phyloP scores from a whole-genome alignment of 805 yeast species.

The Scheffersomyces coipomensis region DNA sequence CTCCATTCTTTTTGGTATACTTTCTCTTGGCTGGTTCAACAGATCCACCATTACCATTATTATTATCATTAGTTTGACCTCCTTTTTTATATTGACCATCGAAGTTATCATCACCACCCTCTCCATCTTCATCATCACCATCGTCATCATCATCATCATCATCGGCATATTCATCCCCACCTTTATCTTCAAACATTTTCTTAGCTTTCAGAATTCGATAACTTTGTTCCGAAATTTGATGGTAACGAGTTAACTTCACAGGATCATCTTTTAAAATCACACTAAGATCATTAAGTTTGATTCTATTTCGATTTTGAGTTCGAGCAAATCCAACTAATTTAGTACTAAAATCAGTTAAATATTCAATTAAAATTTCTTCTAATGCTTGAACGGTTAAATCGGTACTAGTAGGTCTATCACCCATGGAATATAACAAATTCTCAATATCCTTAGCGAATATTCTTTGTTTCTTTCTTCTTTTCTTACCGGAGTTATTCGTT shows the following conservation, averaged over 20 bases:
- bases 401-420: constrained; percentile 39
- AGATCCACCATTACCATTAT: neutral
- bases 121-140: constrained; percentile 13
- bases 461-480: constrained; percentile 30
- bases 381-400: constrained; percentile 37
- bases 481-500: constrained; percentile 3
- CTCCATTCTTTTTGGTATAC: neutral
- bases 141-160: constrained; percentile 14
- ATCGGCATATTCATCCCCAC: constrained; percentile 10
- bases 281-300: constrained; percentile 42
- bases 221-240: constrained; percentile 39
- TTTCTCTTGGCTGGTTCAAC: neutral
- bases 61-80: neutral
- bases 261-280: constrained; percentile 42
- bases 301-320: constrained; percentile 36
- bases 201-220: constrained; percentile 36
- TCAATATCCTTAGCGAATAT: constrained; percentile 42
- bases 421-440: constrained; percentile 37
- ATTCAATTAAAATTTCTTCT: constrained; percentile 39
- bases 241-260: constrained; percentile 37
- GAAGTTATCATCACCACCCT: constrained; percentile 4
- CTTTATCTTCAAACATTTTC: constrained; percentile 39
- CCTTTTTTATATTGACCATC: neutral
- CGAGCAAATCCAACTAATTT: constrained; percentile 31
- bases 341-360: constrained; percentile 31